These are phyloP conservation scores for Mycena capillaripes DNA, from an alignment of 768 basidiomycete species.

Conservation along the genomic window DNA sequence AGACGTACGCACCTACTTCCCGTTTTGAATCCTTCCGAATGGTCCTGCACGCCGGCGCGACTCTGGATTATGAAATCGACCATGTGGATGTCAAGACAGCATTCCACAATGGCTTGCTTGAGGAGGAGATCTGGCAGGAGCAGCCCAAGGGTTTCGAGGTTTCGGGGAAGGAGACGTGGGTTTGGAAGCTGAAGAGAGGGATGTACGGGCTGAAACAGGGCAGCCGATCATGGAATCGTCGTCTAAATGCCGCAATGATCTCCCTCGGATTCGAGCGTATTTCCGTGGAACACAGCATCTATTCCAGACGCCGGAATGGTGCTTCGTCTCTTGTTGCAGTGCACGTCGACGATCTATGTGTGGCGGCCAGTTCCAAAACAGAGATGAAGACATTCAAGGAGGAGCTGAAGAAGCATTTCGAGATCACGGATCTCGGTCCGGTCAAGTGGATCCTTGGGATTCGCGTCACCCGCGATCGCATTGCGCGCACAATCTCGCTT, in stretches of 20 bases:
- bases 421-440: conserved; percentile 42
- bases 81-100: conserved; percentile 6
- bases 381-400: conserved; percentile 12
- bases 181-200: conserved; percentile 18
- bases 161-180: conserved; percentile 10
- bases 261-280: conserved; percentile 32
- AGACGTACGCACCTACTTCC: conserved; percentile 8
- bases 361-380: conserved; percentile 24
- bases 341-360: conserved; percentile 44
- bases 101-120: conserved; percentile 12
- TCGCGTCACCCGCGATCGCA: conserved; percentile 30
- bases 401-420: conserved; percentile 24
- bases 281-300: conserved; percentile 39
- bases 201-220: conserved; percentile 20
- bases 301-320: conserved; percentile 2
- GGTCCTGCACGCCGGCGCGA: conserved; percentile 27
- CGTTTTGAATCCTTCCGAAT: conserved; percentile 12
- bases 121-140: conserved; percentile 6
- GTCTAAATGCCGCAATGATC: conserved; percentile 15
- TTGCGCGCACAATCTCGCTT: background rate
- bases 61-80: conserved; percentile 12
- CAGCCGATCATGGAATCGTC: conserved; percentile 37
- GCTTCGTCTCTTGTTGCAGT: conserved; percentile 28
- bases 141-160: conserved; percentile 20
- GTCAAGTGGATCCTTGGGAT: conserved; percentile 43